Percentiles rank a stretch among this genome's conserved stretches.
These are phyloP conservation scores for Truncatella angustata DNA, from an alignment of 2,329 filamentous ascomycete species.

Conservation along the genomic window DNA sequence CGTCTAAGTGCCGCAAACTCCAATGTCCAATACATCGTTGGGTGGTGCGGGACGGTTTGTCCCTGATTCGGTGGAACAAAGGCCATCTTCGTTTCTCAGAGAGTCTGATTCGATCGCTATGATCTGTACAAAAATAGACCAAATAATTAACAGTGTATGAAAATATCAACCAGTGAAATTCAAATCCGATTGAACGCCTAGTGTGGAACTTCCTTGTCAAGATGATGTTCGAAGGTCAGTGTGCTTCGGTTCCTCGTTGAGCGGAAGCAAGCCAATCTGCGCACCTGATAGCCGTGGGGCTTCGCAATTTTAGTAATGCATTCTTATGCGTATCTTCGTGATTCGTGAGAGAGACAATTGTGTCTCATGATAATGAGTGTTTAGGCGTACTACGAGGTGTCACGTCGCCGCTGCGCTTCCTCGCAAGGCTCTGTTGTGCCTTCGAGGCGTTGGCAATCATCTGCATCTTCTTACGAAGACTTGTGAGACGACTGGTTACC, in stretches of 20 bases:
- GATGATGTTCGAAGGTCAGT: background rate
- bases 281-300: conserved; percentile 27
- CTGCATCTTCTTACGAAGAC: conserved; percentile 59
- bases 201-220: background rate
- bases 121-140: background rate
- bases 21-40: conserved; percentile 3
- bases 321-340: conserved; percentile 32
- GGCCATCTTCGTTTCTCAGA: too few species aligned
- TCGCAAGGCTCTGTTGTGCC: conserved; percentile 40
- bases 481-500: conserved; percentile 54
- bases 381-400: conserved; percentile 54
- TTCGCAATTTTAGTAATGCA: conserved; percentile 24
- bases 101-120: too few species aligned
- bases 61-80: too few species aligned
- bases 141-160: background rate
- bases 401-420: conserved; percentile 54
- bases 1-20: conserved; percentile 12
- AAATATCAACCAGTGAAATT: background rate
- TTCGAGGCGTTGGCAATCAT: conserved; percentile 60
- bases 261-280: conserved; percentile 10
- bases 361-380: conserved; percentile 19
- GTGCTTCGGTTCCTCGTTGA: background rate
- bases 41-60: too few species aligned
- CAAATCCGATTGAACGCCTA: background rate
- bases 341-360: conserved; percentile 21